Conservation (phyloP, 2,329 filamentous ascomycete species). For the Cladosporium austrohemisphaericum region DNA sequence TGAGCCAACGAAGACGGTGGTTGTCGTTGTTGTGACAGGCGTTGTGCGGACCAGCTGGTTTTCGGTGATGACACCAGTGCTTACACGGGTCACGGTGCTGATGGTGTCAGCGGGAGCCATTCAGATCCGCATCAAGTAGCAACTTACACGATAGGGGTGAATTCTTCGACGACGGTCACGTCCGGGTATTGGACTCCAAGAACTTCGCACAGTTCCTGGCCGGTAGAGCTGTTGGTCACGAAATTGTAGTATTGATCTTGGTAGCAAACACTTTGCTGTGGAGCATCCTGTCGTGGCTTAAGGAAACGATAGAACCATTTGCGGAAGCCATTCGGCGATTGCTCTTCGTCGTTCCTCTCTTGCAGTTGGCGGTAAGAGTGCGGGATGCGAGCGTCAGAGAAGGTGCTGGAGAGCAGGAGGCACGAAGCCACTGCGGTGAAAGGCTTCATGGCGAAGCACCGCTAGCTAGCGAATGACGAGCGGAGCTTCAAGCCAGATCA, state of each 20-base stretch:
- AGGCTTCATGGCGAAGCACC: slow-evolving; percentile 26
- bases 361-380: slow-evolving; percentile 19
- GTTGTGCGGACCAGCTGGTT: slow-evolving; percentile 21
- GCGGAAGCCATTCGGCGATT: slow-evolving; percentile 17
- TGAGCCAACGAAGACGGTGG: slow-evolving; percentile 22
- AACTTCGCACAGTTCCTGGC: slow-evolving; percentile 25
- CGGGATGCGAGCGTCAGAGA: slow-evolving; percentile 25
- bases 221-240: slow-evolving; percentile 22
- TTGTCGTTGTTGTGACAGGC: slow-evolving; percentile 26
- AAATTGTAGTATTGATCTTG: slow-evolving; percentile 28
- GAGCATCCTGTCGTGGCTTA: slow-evolving; percentile 16
- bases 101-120: slow-evolving; percentile 12
- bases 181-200: slow-evolving; percentile 26
- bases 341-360: slow-evolving; percentile 17
- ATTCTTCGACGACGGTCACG: slow-evolving; percentile 24
- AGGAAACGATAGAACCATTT: slow-evolving; percentile 26
- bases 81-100: slow-evolving; percentile 18
- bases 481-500: slow-evolving; percentile 13
- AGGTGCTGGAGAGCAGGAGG: slow-evolving; percentile 25
- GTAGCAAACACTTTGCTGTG: slow-evolving; percentile 22
- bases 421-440: slow-evolving; percentile 27
- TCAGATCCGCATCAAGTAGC: background rate
- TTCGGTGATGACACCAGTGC: slow-evolving; percentile 22
- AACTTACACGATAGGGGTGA: slow-evolving; percentile 31
- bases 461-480: slow-evolving; percentile 23